Conservation (phyloP, 305 asterid species). For the Striga hermonthica region DNA sequence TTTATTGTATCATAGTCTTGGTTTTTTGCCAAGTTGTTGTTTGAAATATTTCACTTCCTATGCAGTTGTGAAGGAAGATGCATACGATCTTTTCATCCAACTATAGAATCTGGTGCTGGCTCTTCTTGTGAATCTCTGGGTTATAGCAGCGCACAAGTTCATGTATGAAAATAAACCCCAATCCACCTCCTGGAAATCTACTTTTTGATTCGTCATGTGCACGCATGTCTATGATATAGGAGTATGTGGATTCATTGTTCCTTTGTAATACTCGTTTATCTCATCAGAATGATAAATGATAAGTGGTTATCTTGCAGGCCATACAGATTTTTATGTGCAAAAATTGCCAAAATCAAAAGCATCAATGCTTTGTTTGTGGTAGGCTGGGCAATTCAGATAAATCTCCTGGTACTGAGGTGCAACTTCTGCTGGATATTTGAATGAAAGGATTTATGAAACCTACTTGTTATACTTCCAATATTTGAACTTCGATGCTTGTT, state of each 20-base stretch:
- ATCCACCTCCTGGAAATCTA: not conserved
- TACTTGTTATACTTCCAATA: slow-evolving; percentile 3
- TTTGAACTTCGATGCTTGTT: slow-evolving; percentile 17
- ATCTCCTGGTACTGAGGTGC: slow-evolving; percentile 59
- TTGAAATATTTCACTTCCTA: slow-evolving; percentile 25
- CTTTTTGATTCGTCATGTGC: slow-evolving; percentile 15
- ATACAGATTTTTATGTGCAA: slow-evolving; percentile 54
- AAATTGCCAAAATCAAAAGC: slow-evolving; percentile 60
- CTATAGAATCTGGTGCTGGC: slow-evolving; percentile 52
- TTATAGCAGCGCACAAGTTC: slow-evolving; percentile 46
- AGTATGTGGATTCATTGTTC: slow-evolving; percentile 2
- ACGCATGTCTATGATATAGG: slow-evolving; percentile 12
- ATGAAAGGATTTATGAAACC: slow-evolving; percentile 1
- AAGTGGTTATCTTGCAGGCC: slow-evolving; percentile 48
- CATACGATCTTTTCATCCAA: slow-evolving; percentile 75
- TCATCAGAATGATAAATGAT: slow-evolving; percentile 29
- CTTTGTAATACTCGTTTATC: slow-evolving; percentile 21
- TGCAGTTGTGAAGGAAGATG: slow-evolving; percentile 84
- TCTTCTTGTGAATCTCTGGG: slow-evolving; percentile 68
- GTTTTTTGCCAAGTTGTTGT: not conserved
- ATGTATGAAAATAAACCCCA: slow-evolving; percentile 33
- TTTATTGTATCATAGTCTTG: not conserved
- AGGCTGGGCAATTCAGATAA: slow-evolving; percentile 61
- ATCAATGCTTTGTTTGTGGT: slow-evolving; percentile 74
- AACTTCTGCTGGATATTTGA: slow-evolving; percentile 29